These are phyloP conservation scores for Naganishia antarctica DNA, from an alignment of 768 basidiomycete species.

Conservation along the genomic window DNA sequence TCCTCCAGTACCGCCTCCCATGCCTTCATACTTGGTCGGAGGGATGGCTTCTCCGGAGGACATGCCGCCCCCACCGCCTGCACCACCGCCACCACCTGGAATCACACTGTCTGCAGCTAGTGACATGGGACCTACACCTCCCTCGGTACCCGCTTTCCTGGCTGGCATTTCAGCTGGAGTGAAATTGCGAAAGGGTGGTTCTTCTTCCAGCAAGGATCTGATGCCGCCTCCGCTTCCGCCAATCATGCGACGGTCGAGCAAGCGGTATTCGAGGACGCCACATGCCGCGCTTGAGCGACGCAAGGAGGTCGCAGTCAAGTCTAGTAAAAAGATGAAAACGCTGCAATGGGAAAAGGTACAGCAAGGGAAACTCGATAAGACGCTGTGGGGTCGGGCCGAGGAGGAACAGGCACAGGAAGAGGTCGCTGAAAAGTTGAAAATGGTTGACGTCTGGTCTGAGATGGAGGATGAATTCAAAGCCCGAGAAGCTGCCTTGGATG, in stretches of 20 bases:
- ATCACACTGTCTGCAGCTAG: slow-evolving; percentile 8
- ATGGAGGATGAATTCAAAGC: slow-evolving; percentile 99
- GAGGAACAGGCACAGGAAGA: slow-evolving; percentile 61
- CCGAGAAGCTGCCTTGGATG: slow-evolving; percentile 83
- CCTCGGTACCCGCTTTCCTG: slow-evolving; percentile 34
- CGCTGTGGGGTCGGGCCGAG: slow-evolving; percentile 71
- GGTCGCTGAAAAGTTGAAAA: slow-evolving; percentile 73
- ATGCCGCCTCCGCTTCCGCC: slow-evolving; percentile 20
- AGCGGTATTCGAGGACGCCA: slow-evolving; percentile 41
- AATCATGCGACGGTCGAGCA: slow-evolving; percentile 41
- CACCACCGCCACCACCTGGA: slow-evolving; percentile 29
- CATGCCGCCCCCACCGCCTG: slow-evolving; percentile 37
- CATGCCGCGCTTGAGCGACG: slow-evolving; percentile 48
- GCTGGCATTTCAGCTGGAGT: slow-evolving; percentile 43
- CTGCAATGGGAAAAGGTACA: slow-evolving; percentile 98
- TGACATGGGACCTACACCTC: slow-evolving; percentile 17
- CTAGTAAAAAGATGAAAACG: slow-evolving; percentile 91
- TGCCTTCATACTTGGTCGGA: slow-evolving; percentile 15
- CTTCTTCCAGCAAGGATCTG: slow-evolving; percentile 10
- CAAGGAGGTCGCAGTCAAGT: slow-evolving; percentile 79
- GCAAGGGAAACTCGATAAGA: slow-evolving; percentile 75
- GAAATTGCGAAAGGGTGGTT: slow-evolving; percentile 33
- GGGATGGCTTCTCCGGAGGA: neutral
- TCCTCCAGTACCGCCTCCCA: slow-evolving; percentile 43
- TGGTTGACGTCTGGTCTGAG: slow-evolving; percentile 83